Base-by-base conservation (phyloP, 805 yeast genomes). In the Zygoascus flipseniorum region DNA sequence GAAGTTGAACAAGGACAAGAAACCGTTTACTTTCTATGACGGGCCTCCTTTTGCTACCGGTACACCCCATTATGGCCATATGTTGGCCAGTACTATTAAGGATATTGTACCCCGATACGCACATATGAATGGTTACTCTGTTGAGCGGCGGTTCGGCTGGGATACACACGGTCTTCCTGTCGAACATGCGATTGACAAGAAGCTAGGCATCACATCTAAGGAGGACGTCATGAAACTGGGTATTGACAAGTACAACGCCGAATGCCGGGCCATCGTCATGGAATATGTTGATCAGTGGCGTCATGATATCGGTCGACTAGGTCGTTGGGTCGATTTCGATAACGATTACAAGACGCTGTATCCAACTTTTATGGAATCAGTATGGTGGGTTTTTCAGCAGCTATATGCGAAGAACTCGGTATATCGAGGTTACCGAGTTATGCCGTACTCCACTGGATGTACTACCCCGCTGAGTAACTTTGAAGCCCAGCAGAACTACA, bases 1-100 rank as follows among this genome's bases (percentile, higher is more conserved):
- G 59, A 83, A 90, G 67, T 76, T 89, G 61, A 86, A 95, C 46
- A 78, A 92, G 68, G 98, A 81, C 53, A 80, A 82, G 60, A 93
- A 95, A 37, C 85, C 83, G 55, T 93, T 90, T 70, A 81, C 97
- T 41, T 93, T 93, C 70, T 93, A 86, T 66, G 99, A 93, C 73
- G 99, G 99, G 31, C 99, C 99, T 8, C 99, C 99, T 62, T 93
- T 93, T 72, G 99, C 99, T 54, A 93, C 99, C 1, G 99, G 99
- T 66, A 88, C 97, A 39, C 99, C 99, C 45, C 99, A 93, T 70
- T 95, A 93, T 69, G 99, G 99, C 58, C 99, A 93, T 68, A 85
- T 93, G 66, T 75, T 93, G 70, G 95, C 98, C 1, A 93, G 98
- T 42, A 93, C 99, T 54, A 88, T 90, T 65, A 93, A 92, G 66